Evolutionary conservation across 2,329 filamentous ascomycete species (phyloP), one percentile per base, ranked within the genome.

Genomic region (Colletotrichum eleusines): DNA sequence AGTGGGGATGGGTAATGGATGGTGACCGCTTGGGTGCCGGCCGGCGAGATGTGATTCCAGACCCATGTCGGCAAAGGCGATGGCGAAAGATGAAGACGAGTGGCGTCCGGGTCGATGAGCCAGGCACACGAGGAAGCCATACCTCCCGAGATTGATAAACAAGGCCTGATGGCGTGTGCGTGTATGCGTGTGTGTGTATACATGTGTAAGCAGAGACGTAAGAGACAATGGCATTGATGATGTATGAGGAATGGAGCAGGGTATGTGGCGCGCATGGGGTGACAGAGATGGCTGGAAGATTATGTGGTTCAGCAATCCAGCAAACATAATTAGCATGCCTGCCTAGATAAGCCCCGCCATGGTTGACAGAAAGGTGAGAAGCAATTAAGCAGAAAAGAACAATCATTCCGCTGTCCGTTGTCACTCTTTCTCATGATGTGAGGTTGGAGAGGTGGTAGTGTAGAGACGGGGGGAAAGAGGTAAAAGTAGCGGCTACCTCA

Each of bases 1-100:
- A 46, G 58, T 31, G 53, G 58, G 18, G 65, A 63, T 63, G n/a
- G 28, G 44, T 48, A 57, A 63, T 71, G 64, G 46, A 63, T 71
- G 65, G 69, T 60, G 69, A 65, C 64, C 69, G 57, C 53, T 61
- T 63, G 59, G 58, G 58, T 71, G 69, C 69, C 65, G 69, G 69
- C 46, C 69, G 58, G 69, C 65, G 64, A 59, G 53, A 48, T 54
- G 46, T 50, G 44, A 69, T 63, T 71, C 69, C 69, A 71, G 65
- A 59, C 65, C 69, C 64, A 46, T 54, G 53, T 65, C 65, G 64
- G 64, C 44, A 71, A 46, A 63, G 58, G 26, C 51, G 69, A 69
- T 48, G 38, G 38, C 59, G 53, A 71, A 69, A 51, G 65, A 71
- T 54, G 64, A 48, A 57, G 48, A 50, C 35, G 40, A 31, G 64